Conservation (phyloP, 208 protist genomes). For the Trypanosoma theileri region DNA sequence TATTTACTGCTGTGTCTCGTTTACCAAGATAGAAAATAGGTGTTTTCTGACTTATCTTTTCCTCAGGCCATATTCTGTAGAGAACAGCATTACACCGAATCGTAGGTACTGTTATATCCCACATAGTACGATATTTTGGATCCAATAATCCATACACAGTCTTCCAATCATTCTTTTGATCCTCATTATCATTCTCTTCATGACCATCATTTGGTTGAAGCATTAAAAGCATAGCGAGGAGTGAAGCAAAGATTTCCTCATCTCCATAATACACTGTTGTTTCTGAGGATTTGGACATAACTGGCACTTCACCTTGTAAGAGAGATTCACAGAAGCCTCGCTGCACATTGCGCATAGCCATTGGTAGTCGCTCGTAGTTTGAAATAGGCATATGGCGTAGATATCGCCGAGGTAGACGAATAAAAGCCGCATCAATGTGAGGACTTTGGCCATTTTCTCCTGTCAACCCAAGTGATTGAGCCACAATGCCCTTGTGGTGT, state of each 20-base stretch:
- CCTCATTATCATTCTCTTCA: neutral
- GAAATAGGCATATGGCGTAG: slow-evolving; percentile 42
- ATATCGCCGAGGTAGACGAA: slow-evolving; percentile 38
- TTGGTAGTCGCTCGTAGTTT: slow-evolving; percentile 53
- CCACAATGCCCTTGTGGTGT: slow-evolving; percentile 33
- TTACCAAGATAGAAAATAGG: slow-evolving; percentile 22
- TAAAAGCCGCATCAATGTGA: slow-evolving; percentile 47
- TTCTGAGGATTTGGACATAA: neutral
- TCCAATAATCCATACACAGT: slow-evolving; percentile 12
- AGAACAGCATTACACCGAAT: slow-evolving; percentile 13
- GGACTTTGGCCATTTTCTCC: neutral
- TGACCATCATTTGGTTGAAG: neutral
- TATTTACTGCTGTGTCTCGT: neutral
- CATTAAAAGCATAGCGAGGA: slow-evolving; percentile 20
- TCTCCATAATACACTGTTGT: slow-evolving; percentile 1
- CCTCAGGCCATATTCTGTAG: slow-evolving; percentile 9
- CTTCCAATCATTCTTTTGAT: neutral
- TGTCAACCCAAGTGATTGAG: neutral
- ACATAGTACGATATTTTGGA: neutral
- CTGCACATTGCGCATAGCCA: slow-evolving; percentile 47
- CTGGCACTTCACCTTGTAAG: slow-evolving; percentile 3
- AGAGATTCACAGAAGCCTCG: slow-evolving; percentile 39
- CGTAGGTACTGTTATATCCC: neutral
- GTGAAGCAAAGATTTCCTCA: slow-evolving; percentile 1
- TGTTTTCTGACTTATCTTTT: neutral